Conservation (phyloP, 169 alveolate genomes). For the Eimeria acervulina region DNA sequence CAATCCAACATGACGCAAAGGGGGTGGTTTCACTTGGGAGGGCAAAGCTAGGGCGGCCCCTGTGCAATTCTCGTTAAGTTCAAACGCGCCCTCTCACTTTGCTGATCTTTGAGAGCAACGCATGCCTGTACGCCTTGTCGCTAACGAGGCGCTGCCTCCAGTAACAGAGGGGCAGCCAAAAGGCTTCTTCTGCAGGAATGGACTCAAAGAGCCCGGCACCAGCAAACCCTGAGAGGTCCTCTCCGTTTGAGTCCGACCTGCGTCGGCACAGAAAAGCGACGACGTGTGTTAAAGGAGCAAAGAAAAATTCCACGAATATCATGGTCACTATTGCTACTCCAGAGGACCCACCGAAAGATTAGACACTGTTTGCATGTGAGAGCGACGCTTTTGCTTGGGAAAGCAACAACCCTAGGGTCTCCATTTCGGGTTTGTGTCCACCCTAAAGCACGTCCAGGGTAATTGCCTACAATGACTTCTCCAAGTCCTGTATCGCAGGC, state of each 20-base stretch:
- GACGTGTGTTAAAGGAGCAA: background rate
- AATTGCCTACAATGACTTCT: conserved; percentile 90
- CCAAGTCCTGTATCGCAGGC: conserved; percentile 80
- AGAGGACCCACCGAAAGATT: conserved; percentile 84
- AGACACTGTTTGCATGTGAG: conserved; percentile 85
- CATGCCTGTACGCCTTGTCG: conserved; percentile 64
- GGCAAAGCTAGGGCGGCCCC: background rate
- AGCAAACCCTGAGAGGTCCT: conserved; percentile 96
- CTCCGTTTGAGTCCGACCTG: conserved; percentile 95
- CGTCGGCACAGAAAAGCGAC: conserved; percentile 84
- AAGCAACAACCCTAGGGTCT: conserved; percentile 85
- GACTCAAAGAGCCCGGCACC: conserved; percentile 97
- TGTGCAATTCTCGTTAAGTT: background rate
- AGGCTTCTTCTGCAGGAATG: conserved; percentile 88
- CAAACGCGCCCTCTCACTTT: conserved; percentile 6
- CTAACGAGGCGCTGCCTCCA: conserved; percentile 73
- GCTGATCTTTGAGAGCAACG: conserved; percentile 55
- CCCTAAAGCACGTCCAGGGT: conserved; percentile 93
- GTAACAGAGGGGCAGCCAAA: conserved; percentile 69
- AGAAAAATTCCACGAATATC: background rate
- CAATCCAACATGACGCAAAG: background rate
- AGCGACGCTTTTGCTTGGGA: conserved; percentile 88
- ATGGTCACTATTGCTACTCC: background rate
- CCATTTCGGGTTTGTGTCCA: conserved; percentile 88
- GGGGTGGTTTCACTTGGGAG: too few relatives aligned